Conservation (phyloP, 768 basidiomycete genomes). For the Naematelia aurantialba region DNA sequence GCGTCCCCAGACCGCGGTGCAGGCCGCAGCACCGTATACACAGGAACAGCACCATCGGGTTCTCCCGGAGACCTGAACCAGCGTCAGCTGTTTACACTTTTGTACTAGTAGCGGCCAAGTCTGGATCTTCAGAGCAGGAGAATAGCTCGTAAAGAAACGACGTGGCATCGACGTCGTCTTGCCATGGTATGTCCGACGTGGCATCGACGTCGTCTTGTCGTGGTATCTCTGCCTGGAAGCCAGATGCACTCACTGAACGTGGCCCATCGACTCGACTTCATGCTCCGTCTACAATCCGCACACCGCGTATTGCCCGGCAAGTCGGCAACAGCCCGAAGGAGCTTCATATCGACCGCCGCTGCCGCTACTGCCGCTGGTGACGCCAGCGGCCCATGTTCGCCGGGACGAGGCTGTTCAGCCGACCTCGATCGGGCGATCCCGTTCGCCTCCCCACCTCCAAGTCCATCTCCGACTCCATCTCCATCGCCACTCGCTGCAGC, state of each 20-base stretch:
- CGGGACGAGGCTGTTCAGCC: conserved; percentile 16
- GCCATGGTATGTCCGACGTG: too few species aligned
- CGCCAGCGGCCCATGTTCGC: too few species aligned
- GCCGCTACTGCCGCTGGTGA: too few species aligned
- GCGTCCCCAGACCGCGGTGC: conserved; percentile 47
- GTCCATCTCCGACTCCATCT: background rate
- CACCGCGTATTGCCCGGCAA: conserved; percentile 35
- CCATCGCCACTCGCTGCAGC: conserved; percentile 2
- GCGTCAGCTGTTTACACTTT: conserved; percentile 6
- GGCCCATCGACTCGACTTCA: conserved; percentile 46
- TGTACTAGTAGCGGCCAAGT: background rate
- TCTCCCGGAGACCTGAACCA: conserved; percentile 31
- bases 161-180: background rate
- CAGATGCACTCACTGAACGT: conserved; percentile 27
- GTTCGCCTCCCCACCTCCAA: conserved; percentile 1
- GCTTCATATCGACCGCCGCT: conserved; percentile 28
- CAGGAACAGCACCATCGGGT: conserved; percentile 46
- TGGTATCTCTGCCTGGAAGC: background rate
- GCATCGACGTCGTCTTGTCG: too few species aligned
- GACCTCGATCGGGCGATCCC: conserved; percentile 16
- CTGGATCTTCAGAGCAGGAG: background rate
- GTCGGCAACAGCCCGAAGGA: conserved; percentile 39
- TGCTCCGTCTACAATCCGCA: conserved; percentile 48
- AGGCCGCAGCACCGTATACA: conserved; percentile 49
- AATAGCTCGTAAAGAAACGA: too few species aligned